A percentile compares a stretch with the other conserved stretches of the same genome.
phyloP scores from a whole-genome alignment of 371 early-diverging fungal genomes.

The Mortierella sp. region DNA sequence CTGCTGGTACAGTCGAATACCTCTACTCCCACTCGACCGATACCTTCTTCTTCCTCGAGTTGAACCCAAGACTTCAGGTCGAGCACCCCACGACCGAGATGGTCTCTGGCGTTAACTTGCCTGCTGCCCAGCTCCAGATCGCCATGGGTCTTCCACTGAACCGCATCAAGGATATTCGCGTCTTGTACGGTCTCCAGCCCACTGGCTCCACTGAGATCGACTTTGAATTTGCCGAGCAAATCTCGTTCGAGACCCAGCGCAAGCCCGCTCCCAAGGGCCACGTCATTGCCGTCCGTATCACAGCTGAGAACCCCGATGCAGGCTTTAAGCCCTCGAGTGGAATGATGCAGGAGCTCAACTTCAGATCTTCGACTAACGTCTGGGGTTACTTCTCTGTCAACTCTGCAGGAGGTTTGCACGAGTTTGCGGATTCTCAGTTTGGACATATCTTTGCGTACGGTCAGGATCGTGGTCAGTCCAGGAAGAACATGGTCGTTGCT shows the following conservation, averaged over 20 bases:
- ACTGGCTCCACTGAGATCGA: slow-evolving; percentile 90
- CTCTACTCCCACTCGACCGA: slow-evolving; percentile 89
- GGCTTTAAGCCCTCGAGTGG: slow-evolving; percentile 98
- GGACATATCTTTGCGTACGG: slow-evolving; percentile 99
- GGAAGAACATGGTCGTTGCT: slow-evolving; percentile 97
- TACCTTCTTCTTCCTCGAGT: slow-evolving; percentile 96
- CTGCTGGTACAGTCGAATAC: slow-evolving; percentile 99
- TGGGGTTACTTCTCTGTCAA: slow-evolving; percentile 99
- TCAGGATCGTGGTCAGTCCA: slow-evolving; percentile 91
- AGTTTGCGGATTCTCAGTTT: slow-evolving; percentile 99
- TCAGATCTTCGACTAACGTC: slow-evolving; percentile 92
- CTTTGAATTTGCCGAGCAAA: slow-evolving; percentile 87
- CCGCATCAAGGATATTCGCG: slow-evolving; percentile 94
- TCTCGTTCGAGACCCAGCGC: slow-evolving; percentile 83
- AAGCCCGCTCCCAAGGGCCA: slow-evolving; percentile 96
- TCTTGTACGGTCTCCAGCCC: slow-evolving; percentile 90
- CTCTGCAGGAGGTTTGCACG: slow-evolving; percentile 95
- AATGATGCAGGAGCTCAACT: slow-evolving; percentile 95
- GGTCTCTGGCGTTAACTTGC: slow-evolving; percentile 97
- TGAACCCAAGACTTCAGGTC: slow-evolving; percentile 99
- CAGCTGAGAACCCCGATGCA: slow-evolving; percentile 99
- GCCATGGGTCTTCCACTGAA: slow-evolving; percentile 98
- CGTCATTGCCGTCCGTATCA: slow-evolving; percentile 98
- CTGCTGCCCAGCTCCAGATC: slow-evolving; percentile 97
- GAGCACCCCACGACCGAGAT: slow-evolving; percentile 99